Evolutionary conservation across 192 early-diverging fungal species (phyloP), one percentile per base, ranked within the genome.

Genomic region (Oehlia diaphana): DNA sequence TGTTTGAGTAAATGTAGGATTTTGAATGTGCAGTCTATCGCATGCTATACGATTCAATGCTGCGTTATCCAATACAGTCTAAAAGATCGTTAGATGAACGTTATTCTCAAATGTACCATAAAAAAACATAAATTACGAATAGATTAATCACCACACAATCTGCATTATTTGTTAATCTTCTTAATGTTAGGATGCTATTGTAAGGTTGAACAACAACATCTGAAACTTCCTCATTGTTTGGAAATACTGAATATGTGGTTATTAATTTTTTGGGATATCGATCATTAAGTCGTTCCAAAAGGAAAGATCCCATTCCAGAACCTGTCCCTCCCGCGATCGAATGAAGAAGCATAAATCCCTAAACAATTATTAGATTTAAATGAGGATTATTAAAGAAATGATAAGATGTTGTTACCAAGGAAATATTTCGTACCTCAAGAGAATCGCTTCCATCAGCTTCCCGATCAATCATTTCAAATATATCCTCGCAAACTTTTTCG

Each of bases 181-280:
- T 98, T 79, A 98, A 86, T 76, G 92, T 93, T 74, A 99, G 84
- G 86, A 99, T 90, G 21, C 94, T 95, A 86, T 99, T 99, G 82
- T 99, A 99, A 16, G 97, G 97, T 83, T 99, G 97, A 50, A 99
- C 96, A 37, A 99, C 96, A 26, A 97, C 94, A 82, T 99, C 97
- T 9, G 96, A 96, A 58, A 91, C 91, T 77, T 97, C 95, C 58
- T 95, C 93, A 81, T 91, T 94, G 83, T 99, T 99, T 13, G 98
- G 97, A 82, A 99, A 99, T 23, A 99, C 97, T 8, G 95, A 96
- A 80, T 99, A 99, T 16, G 98, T 98, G 81, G 98, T 97, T 69
- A 98, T 91, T 37, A 99, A 84, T 87, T 99, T 99, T 79, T 98
- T 98, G 37, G 98, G 97, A 74, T 95, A 99, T 77, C 96, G 87